phyloP scores from a whole-genome alignment of 371 early-diverging fungal species.

The Mortierella sp. region DNA sequence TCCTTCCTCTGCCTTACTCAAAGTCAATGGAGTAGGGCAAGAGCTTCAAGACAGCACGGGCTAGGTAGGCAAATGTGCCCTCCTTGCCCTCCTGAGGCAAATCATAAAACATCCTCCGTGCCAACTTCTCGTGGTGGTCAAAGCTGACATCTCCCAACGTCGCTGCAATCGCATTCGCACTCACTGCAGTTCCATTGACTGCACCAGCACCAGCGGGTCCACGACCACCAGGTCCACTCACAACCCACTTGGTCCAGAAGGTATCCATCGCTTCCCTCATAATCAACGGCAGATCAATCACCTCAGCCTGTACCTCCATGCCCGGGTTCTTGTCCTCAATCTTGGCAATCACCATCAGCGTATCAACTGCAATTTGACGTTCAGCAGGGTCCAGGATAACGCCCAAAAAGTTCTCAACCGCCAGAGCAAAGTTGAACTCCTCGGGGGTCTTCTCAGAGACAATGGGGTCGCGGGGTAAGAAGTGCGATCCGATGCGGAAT shows the following conservation, averaged over 20 bases:
- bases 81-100: conserved; percentile 77
- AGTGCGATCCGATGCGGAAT: conserved; percentile 67
- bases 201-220: background rate
- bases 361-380: conserved; percentile 84
- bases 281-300: conserved; percentile 72
- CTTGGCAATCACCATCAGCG: conserved; percentile 74
- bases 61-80: conserved; percentile 78
- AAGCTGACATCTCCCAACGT: conserved; percentile 58
- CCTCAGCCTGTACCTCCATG: conserved; percentile 63
- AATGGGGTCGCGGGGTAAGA: conserved; percentile 84
- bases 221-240: conserved; percentile 56
- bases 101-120: conserved; percentile 84
- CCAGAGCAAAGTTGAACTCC: conserved; percentile 84
- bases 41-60: conserved; percentile 51
- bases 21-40: conserved; percentile 52
- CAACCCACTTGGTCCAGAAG: conserved; percentile 81
- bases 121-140: conserved; percentile 74
- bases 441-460: conserved; percentile 90
- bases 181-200: background rate
- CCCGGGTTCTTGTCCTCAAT: conserved; percentile 77
- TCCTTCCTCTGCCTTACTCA: conserved; percentile 14
- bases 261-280: conserved; percentile 74
- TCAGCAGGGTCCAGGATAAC: conserved; percentile 86
- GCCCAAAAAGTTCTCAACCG: conserved; percentile 80
- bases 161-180: background rate